Evolutionary conservation across 2,329 filamentous ascomycete species (phyloP), one percentile per base, ranked within the genome.

Genomic region (Exophiala mesophila): DNA sequence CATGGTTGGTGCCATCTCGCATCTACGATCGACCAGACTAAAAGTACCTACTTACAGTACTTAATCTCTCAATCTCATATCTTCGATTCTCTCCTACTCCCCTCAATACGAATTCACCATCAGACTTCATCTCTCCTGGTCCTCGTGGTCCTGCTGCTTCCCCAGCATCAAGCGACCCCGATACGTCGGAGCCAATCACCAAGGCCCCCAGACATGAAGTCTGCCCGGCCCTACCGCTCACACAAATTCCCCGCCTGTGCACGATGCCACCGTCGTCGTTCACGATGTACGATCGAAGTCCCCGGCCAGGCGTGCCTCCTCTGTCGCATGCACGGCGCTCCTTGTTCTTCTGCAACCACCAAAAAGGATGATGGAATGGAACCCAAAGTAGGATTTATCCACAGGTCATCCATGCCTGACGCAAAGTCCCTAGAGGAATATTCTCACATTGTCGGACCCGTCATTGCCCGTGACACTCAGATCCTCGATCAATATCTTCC

Each of bases 191-290:
- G 24, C n/a, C 24, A 8, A 41, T 3, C 12, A 26, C 12, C 23
- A 6, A 26, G 41, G 9, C 24, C 20, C 23, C 13, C 15, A 15
- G 39, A 26, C 20, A 51, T 45, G 45, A 41, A 44, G n/a, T 47
- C 44, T 26, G 39, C 67, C 37, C 68, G 78, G 32, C 78, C 77
- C 3, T 81, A 81, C 55, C 67, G 78, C 45, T 81, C 77, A 5
- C 78, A 81, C 61, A 71, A 78, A 47, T 71, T 74, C 28, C 76
- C 77, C 36, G 78, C 78, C 6, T 82, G 78, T 61, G 63, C 76
- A 39, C 64, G 76, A 10, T 82, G 78, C 55, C 70, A 78, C 39
- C 72, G 72, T 46, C 71, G 78, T 46, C 81, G 81, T 57, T 78
- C 76, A 2, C 69, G 78, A 50, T 82, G 78, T 56, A 78, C 76